Percentiles rank a stretch among this genome's conserved stretches.
Conservation (phyloP, 1,139 yeast genomes). For the Geotrichum carabidarum region DNA sequence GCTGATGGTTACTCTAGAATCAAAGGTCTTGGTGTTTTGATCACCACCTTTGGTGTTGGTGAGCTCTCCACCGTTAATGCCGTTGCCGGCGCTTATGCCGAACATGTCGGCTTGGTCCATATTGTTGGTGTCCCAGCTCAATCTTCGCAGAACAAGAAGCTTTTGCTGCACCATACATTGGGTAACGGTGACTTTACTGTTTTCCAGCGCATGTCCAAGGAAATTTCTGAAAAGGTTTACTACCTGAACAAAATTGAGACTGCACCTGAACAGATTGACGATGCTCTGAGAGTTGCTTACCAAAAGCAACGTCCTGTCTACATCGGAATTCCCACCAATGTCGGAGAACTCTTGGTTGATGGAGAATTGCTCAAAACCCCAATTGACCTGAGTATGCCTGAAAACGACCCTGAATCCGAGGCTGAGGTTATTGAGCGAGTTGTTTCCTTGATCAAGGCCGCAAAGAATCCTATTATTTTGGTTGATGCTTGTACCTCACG, state of each 20-base stretch:
- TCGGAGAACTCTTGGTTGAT: slow-evolving; percentile 61
- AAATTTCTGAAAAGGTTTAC: slow-evolving; percentile 62
- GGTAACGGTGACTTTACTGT: slow-evolving; percentile 85
- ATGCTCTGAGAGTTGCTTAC: slow-evolving; percentile 68
- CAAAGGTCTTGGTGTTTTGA: slow-evolving; percentile 51
- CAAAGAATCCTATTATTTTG: slow-evolving; percentile 66
- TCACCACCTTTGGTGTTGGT: slow-evolving; percentile 71
- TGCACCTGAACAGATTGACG: slow-evolving; percentile 68
- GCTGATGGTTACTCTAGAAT: slow-evolving; percentile 67
- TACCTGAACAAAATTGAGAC: slow-evolving; percentile 55
- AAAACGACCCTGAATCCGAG: slow-evolving; percentile 67
- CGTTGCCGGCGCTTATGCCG: slow-evolving; percentile 65
- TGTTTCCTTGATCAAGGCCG: slow-evolving; percentile 48
- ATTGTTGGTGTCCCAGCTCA: slow-evolving; percentile 61
- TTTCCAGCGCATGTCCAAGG: slow-evolving; percentile 67
- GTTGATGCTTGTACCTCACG: slow-evolving; percentile 87
- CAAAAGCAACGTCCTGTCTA: slow-evolving; percentile 77
- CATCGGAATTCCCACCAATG: slow-evolving; percentile 76
- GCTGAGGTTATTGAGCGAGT: slow-evolving; percentile 62
- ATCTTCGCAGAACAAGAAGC: slow-evolving; percentile 59
- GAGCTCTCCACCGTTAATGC: slow-evolving; percentile 66
- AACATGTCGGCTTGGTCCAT: slow-evolving; percentile 57
- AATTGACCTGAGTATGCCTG: slow-evolving; percentile 55
- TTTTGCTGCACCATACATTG: slow-evolving; percentile 59
- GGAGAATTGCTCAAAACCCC: slow-evolving; percentile 54